Base-by-base conservation (phyloP, 768 basidiomycete species). In the Lentinula lateritia region DNA sequence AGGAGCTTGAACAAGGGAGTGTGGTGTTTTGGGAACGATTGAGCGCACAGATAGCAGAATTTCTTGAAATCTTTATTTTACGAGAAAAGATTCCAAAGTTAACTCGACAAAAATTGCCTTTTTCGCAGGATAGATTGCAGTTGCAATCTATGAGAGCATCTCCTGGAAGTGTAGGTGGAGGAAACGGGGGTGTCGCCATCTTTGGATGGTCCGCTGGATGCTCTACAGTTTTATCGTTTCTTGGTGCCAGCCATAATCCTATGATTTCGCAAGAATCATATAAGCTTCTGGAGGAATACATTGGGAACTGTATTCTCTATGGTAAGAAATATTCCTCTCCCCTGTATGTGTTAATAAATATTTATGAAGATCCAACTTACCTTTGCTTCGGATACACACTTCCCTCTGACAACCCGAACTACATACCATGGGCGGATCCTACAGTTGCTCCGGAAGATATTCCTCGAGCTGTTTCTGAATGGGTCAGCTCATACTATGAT, bases 171-270 rank as follows among this genome's bases (percentile, higher is more conserved):
- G 66, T 65, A 15, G 36, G 28, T 28, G 28, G 62, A 34, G 62
- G 46, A n/a, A 23, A 39, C 34, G 69, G 69, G 2, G 69, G 69
- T 7, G 38, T 68, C 13, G 61, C 63, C 10, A 43, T 69, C 16
- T 54, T 63, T 54, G 68, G 68, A 3, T 70, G 69, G 69, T 70
- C 69, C 9, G 18, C 61, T 8, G 69, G 68, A n/a, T 61, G 50
- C 18, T 38, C 58, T 3, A 62, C 58, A 1, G 50, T 60, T 7
- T 32, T 68, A 35, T 38, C 59, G 7, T 18, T 63, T 6, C 41
- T 56, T 5, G 55, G 55, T 34, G 18, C 55, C 32, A 34, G 63
- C 12, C 38, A 46, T 8, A 39, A 64, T 45, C 56, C 66, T 10
- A 42, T 63, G 15, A 52, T 55, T n/a, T 23, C 63, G 3, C 43